Conservation (phyloP, 805 yeast species). For the Pichia manshurica region DNA sequence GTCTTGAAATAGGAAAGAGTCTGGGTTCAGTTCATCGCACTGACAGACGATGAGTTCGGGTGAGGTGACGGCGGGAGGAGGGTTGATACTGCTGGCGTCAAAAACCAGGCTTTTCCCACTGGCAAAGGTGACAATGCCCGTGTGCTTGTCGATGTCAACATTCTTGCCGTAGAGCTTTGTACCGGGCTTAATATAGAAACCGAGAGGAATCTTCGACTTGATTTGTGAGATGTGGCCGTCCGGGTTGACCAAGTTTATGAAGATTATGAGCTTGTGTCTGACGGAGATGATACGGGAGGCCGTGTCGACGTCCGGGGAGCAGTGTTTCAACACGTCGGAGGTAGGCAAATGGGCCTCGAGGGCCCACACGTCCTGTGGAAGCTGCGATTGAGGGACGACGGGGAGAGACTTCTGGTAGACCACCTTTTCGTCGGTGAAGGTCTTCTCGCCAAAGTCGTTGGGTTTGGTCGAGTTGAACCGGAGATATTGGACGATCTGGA, state of each 20-base stretch:
- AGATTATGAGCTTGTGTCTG: constrained; percentile 40
- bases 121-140: neutral
- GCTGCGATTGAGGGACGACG: constrained; percentile 23
- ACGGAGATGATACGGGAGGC: constrained; percentile 34
- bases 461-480: constrained; percentile 18
- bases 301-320: constrained; percentile 40
- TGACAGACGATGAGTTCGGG: constrained; percentile 9
- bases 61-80: no score
- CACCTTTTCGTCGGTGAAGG: constrained; percentile 24
- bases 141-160: constrained; percentile 19
- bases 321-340: constrained; percentile 35
- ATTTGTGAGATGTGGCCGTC: constrained; percentile 49
- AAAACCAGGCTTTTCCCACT: neutral
- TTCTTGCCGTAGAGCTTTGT: constrained; percentile 22
- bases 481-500: constrained; percentile 31
- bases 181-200: constrained; percentile 37
- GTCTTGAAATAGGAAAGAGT: constrained; percentile 13
- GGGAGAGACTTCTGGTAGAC: constrained; percentile 37
- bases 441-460: constrained; percentile 19
- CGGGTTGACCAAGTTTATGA: constrained; percentile 40
- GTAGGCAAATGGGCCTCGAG: constrained; percentile 36
- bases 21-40: constrained; percentile 9
- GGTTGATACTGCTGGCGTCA: neutral
- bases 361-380: constrained; percentile 42
- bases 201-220: constrained; percentile 46